These are phyloP conservation scores for Mycena chlorophos DNA, from an alignment of 768 basidiomycete genomes.

Conservation along the genomic window DNA sequence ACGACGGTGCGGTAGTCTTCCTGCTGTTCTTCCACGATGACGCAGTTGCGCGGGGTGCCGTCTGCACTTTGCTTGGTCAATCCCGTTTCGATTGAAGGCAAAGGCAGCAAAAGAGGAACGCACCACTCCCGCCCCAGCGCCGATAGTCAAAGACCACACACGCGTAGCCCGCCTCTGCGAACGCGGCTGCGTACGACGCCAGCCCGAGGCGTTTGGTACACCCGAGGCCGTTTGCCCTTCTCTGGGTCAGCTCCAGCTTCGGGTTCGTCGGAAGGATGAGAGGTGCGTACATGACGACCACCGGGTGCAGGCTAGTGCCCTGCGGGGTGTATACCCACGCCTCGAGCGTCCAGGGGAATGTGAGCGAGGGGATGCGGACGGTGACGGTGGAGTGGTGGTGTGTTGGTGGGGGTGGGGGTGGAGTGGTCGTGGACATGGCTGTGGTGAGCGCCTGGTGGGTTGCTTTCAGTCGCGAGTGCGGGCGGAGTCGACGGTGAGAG, in stretches of 20 bases:
- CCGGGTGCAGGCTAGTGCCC: constrained; percentile 11
- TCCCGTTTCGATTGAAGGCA: not conserved
- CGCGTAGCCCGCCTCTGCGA: constrained; percentile 30
- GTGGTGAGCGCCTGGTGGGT: too few species aligned
- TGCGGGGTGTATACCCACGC: constrained; percentile 33
- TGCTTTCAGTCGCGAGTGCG: too few species aligned
- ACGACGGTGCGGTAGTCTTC: constrained; percentile 35
- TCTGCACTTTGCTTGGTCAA: constrained; percentile 16
- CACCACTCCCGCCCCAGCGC: constrained; percentile 35
- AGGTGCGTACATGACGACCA: constrained; percentile 22
- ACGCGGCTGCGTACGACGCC: constrained; percentile 28
- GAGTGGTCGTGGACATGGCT: too few species aligned
- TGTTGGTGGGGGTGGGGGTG: too few species aligned
- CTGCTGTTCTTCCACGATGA: constrained; percentile 32
- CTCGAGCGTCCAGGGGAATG: constrained; percentile 32
- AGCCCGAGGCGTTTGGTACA: constrained; percentile 31
- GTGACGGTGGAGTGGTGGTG: not conserved
- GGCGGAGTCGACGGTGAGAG: too few species aligned
- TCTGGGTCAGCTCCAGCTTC: not conserved
- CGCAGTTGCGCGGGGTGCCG: constrained; percentile 29
- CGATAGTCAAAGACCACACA: constrained; percentile 37
- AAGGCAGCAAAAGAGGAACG: not conserved
- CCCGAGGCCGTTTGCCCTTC: constrained; percentile 32
- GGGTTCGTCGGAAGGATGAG: not conserved
- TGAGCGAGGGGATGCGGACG: constrained; percentile 31